Percentiles rank a stretch among this genome's conserved stretches.
These are phyloP conservation scores for Fusarium pseudocircinatum DNA, from an alignment of 2,329 filamentous ascomycete species.

Conservation along the genomic window DNA sequence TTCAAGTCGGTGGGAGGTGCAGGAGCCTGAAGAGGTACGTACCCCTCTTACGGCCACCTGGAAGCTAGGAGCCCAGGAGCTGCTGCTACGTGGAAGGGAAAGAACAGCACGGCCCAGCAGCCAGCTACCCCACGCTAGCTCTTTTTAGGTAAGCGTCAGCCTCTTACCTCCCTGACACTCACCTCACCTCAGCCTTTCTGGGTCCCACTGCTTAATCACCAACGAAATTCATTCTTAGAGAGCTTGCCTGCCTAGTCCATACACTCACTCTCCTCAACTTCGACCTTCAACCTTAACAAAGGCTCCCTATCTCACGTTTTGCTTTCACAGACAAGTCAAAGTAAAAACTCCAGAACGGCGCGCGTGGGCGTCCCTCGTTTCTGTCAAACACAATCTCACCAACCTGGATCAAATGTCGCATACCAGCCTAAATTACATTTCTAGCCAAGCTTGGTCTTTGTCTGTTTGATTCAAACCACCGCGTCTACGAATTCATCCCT, in stretches of 20 bases:
- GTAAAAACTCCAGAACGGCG: neutral
- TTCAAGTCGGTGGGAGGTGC: slow-evolving; percentile 43
- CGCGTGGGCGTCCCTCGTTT: neutral
- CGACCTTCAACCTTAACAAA: slow-evolving; percentile 10
- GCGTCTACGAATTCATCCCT: slow-evolving; percentile 6
- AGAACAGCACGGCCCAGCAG: neutral
- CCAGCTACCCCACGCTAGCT: slow-evolving; percentile 32
- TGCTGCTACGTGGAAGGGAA: slow-evolving; percentile 6
- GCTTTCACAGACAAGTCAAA: neutral
- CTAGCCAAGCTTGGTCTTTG: slow-evolving; percentile 11
- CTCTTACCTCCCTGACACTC: slow-evolving; percentile 18
- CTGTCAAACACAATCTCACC: neutral
- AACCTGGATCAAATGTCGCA: slow-evolving; percentile 42
- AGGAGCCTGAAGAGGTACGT: slow-evolving; percentile 33
- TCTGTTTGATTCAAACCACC: slow-evolving; percentile 31
- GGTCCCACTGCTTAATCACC: slow-evolving; percentile 13
- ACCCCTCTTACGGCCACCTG: slow-evolving; percentile 37
- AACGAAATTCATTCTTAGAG: slow-evolving; percentile 12
- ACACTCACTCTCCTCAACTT: slow-evolving; percentile 4
- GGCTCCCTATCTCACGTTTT: neutral
- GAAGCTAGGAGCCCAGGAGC: slow-evolving; percentile 26
- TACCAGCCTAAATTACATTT: slow-evolving; percentile 24
- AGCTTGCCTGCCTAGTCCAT: slow-evolving; percentile 3
- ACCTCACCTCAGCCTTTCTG: slow-evolving; percentile 31
- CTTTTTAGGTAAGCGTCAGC: slow-evolving; percentile 24